Conservation (phyloP, 1,284 basidiomycete species). For the Veloporphyrellus conicus region DNA sequence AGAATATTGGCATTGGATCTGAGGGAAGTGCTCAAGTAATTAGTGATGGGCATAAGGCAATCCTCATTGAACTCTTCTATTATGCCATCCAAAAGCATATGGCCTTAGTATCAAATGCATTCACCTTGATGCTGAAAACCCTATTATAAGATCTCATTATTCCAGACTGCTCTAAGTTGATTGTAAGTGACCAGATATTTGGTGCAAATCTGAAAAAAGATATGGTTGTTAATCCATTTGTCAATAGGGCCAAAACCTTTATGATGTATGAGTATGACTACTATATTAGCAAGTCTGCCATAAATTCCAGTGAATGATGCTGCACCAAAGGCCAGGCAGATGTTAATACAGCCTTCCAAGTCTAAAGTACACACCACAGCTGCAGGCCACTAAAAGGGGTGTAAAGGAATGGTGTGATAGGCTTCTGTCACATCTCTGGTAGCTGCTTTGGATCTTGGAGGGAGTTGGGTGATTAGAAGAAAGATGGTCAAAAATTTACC, state of each 20-base stretch:
- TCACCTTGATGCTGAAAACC: too few species aligned
- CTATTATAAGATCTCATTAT: not conserved
- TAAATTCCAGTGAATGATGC: slow-evolving; percentile 32
- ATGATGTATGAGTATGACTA: not conserved
- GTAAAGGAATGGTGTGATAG: not conserved
- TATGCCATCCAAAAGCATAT: accelerated
- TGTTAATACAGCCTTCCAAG: not conserved
- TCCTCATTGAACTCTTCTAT: not conserved
- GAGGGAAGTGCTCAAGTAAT: accelerated
- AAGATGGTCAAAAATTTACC: not conserved
- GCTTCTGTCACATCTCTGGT: not conserved
- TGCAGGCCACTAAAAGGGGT: slow-evolving; percentile 1
- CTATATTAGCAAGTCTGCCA: slow-evolving; percentile 33
- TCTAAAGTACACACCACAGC: not conserved
- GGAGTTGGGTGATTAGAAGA: not conserved
- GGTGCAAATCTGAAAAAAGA: not conserved
- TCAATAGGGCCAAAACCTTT: not conserved
- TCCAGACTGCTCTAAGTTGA: accelerated
- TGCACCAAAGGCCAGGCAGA: slow-evolving; percentile 20
- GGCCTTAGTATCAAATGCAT: not conserved
- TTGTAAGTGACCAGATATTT: not conserved
- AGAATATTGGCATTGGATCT: not conserved
- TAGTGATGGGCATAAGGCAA: not conserved
- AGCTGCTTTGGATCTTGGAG: not conserved
- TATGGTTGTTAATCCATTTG: slow-evolving; percentile 5